Percentiles rank a stretch among this genome's conserved stretches.
Conservation (phyloP, 2,329 filamentous ascomycete genomes). For the Periconia macrospinosa region DNA sequence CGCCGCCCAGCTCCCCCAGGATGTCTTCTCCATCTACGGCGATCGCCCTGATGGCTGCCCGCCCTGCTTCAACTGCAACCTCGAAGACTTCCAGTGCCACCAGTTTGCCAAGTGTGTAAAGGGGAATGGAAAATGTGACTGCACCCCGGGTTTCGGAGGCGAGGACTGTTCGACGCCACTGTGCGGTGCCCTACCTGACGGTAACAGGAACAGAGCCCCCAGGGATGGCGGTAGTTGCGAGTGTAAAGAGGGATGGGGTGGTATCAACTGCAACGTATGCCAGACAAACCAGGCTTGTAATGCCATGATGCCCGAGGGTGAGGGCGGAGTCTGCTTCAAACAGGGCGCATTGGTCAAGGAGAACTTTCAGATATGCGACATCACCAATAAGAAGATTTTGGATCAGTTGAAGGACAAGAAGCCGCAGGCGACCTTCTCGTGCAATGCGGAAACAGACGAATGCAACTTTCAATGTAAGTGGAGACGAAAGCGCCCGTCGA, state of each 20-base stretch:
- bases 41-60: conserved; percentile 77
- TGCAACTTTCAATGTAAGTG: conserved; percentile 92
- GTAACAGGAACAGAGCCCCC: conserved; percentile 71
- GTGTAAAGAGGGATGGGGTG: conserved; percentile 91
- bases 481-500: neutral
- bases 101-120: conserved; percentile 90
- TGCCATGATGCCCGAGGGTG: conserved; percentile 78
- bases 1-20: conserved; percentile 51
- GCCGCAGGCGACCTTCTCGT: conserved; percentile 93
- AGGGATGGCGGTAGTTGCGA: conserved; percentile 73
- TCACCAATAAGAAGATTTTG: conserved; percentile 93
- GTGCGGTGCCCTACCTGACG: conserved; percentile 84
- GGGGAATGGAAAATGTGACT: conserved; percentile 89
- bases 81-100: conserved; percentile 87
- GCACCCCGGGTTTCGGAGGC: conserved; percentile 88
- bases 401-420: conserved; percentile 81
- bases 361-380: conserved; percentile 97
- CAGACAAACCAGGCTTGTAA: conserved; percentile 80
- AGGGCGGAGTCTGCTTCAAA: conserved; percentile 88
- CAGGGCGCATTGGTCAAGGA: conserved; percentile 87
- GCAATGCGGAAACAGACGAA: conserved; percentile 70
- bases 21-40: conserved; percentile 69
- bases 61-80: conserved; percentile 96
- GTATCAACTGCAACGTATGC: conserved; percentile 97
- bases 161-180: conserved; percentile 91